Evolutionary conservation across 768 basidiomycete species (phyloP).

Genomic region (Xanthoconium stramineum): DNA sequence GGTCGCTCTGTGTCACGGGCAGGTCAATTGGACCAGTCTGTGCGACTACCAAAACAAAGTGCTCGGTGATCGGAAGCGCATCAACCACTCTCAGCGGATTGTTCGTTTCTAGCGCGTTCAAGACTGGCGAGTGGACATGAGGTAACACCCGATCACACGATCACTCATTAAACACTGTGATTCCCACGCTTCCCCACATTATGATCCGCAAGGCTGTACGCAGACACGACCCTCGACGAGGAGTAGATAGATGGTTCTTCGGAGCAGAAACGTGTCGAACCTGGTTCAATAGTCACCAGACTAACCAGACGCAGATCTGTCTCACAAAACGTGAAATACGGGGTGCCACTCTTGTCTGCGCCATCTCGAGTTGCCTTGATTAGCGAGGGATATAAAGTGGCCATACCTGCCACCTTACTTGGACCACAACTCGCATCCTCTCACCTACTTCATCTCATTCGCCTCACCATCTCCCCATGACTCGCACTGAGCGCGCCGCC

Average conservation of each 20-base stretch:
- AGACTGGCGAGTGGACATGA: constrained; percentile 16
- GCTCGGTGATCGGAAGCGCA: constrained; percentile 49
- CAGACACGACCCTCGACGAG: not conserved
- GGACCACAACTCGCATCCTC: not conserved
- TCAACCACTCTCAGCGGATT: constrained; percentile 5
- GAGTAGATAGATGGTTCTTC: not conserved
- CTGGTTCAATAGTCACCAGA: not conserved
- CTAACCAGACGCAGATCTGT: not conserved
- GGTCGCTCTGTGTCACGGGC: constrained; percentile 19
- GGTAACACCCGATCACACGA: constrained; percentile 4
- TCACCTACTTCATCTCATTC: not conserved
- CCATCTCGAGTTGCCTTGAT: too few species aligned
- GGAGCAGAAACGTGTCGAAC: not conserved
- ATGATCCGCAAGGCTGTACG: not conserved
- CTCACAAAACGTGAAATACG: not conserved
- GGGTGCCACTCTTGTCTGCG: not conserved
- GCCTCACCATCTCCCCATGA: constrained; percentile 47
- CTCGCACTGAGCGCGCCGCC: constrained; percentile 71
- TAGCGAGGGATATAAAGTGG: constrained; percentile 21
- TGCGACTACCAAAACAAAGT: constrained; percentile 54
- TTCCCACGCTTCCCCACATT: constrained; percentile 33
- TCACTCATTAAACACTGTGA: not conserved
- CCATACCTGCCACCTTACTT: not conserved
- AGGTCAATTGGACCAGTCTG: constrained; percentile 47
- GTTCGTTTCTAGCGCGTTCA: not conserved